Evolutionary conservation across 1,284 basidiomycete species (phyloP).

Genomic region (Lentinula novae-zelandiae): DNA sequence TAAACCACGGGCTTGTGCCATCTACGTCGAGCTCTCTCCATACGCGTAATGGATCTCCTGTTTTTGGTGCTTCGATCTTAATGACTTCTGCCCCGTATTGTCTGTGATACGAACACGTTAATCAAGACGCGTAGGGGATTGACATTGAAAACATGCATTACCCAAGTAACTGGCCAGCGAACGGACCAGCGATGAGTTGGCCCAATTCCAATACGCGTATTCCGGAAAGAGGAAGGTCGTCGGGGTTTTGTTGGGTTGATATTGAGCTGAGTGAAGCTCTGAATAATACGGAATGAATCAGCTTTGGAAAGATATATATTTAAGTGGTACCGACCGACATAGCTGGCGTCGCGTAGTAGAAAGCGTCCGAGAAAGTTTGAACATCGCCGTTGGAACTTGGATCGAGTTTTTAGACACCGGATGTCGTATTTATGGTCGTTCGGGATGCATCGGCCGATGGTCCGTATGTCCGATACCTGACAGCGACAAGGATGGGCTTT

Average conservation of each 20-base stretch:
- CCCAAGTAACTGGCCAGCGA: conserved; percentile 69
- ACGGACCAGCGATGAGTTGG: conserved; percentile 68
- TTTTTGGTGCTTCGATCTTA: conserved; percentile 60
- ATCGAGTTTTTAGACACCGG: not conserved
- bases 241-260: not conserved
- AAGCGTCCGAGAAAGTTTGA: not conserved
- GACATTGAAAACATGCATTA: conserved; percentile 23
- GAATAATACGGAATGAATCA: not conserved
- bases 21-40: conserved; percentile 70
- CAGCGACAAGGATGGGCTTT: not conserved
- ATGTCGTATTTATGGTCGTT: not conserved
- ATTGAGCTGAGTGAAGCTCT: not conserved
- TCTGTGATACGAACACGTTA: conserved; percentile 27
- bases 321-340: not conserved
- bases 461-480: not conserved
- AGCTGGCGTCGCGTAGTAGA: not conserved
- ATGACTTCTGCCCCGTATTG: conserved; percentile 71
- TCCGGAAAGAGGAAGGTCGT: conserved; percentile 48
- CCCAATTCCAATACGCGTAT: conserved; percentile 67
- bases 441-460: not conserved
- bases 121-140: too few relatives aligned
- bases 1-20: conserved; percentile 69
- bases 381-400: not conserved
- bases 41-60: conserved; percentile 64
- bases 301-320: not conserved